Conservation (phyloP, 495 filamentous ascomycete genomes). For the Aspergillus cavernicola region DNA sequence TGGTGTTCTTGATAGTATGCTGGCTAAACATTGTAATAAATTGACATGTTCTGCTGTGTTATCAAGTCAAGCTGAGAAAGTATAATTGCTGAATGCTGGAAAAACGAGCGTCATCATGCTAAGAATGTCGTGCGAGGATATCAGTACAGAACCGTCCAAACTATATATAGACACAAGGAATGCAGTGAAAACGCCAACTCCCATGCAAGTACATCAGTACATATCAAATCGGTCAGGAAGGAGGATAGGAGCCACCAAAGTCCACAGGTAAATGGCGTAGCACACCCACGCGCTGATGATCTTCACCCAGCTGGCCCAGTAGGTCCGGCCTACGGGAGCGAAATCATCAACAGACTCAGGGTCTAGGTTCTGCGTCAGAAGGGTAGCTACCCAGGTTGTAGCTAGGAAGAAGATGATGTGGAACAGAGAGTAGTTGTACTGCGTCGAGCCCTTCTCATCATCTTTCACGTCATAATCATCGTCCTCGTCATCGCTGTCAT, state of each 20-base stretch:
- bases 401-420: slow-evolving; percentile 97
- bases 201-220: background rate
- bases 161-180: background rate
- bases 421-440: slow-evolving; percentile 96
- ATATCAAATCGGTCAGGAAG: slow-evolving; percentile 80
- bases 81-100: background rate
- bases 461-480: slow-evolving; percentile 64
- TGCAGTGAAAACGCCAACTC: background rate
- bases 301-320: slow-evolving; percentile 99
- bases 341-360: slow-evolving; percentile 66
- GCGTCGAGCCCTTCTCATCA: slow-evolving; percentile 82
- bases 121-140: background rate
- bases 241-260: slow-evolving; percentile 77
- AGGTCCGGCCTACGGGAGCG: slow-evolving; percentile 86
- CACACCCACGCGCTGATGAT: slow-evolving; percentile 97
- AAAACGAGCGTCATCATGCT: background rate
- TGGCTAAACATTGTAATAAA: too few species aligned
- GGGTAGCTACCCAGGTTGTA: slow-evolving; percentile 90
- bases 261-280: slow-evolving; percentile 93
- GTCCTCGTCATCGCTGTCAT: slow-evolving; percentile 69
- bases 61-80: too few species aligned
- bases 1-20: too few species aligned
- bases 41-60: too few species aligned
- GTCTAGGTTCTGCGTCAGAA: slow-evolving; percentile 81
- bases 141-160: background rate